Evolutionary conservation across 345 rosid genomes (phyloP), one percentile per base, ranked within the genome.

Genomic region (Moringa oleifera): DNA sequence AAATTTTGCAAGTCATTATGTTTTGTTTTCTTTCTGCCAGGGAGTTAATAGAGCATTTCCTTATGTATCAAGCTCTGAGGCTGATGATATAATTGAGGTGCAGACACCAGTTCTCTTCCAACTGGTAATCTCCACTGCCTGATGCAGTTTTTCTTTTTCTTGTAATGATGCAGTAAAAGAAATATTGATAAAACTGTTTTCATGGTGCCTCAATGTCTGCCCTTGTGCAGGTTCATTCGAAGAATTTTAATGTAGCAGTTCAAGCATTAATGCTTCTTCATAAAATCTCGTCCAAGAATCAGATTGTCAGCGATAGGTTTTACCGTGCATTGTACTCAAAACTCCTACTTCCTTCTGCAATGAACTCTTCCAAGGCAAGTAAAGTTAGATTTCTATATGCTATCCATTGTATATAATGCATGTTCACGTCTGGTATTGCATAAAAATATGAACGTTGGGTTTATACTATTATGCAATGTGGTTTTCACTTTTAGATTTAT

Each of bases 11-110:
- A 49, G 16, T 28, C 57, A 24, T 57, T 45, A 53, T 63, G 0
- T 64, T 66, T 21, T 47, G 20, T n/a, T n/a, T 62, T 61, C 13
- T 28, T 50, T 55, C 63, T 47, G 55, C 61, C 52, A 94, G 99
- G 99, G 99, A 65, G 82, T 90, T 67, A 94, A 94, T 77, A 81
- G 99, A 73, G 99, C 96, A 69, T 90, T 94, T 83, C 99, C 99
- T 53, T 94, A 75, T 68, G 99, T 94, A 78, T 87, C 90, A 61
- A 79, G 85, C 63, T 69, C 72, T 59, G 99, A 88, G 76, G 95
- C 88, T 18, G 96, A 91, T 77, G 96, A 81, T 72, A 75, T 94
- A 69, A 79, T 88, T 79, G 97, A 90, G 75, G 69, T 70, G 24
- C 91, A 94, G 75, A 91, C 93, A 61, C 97, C 96, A 16, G 77